Evolutionary conservation across 768 basidiomycete genomes (phyloP).

Genomic region (Podaxis sp.): DNA sequence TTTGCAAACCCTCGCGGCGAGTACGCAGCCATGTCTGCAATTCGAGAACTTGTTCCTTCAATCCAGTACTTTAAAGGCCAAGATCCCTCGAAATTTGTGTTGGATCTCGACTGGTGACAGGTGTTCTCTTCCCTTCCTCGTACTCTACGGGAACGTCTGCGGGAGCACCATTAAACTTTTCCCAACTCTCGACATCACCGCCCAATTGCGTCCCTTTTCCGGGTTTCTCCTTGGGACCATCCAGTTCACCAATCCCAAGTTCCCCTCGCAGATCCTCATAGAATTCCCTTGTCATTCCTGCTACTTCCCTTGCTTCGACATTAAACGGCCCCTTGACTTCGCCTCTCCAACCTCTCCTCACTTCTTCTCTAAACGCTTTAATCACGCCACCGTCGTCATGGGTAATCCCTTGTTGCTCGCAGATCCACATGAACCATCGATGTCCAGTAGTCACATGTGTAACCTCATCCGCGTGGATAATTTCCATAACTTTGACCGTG

Average conservation of each 20-base stretch:
- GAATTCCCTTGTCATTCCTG: slow-evolving; percentile 67
- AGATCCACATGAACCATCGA: slow-evolving; percentile 80
- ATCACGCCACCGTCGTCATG: slow-evolving; percentile 26
- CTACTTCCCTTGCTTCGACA: slow-evolving; percentile 63
- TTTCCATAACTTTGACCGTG: slow-evolving; percentile 63
- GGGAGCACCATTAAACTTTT: neutral
- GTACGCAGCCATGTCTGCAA: neutral
- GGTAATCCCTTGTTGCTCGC: slow-evolving; percentile 30
- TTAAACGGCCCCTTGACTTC: slow-evolving; percentile 83
- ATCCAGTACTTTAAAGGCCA: neutral
- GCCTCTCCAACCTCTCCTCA: slow-evolving; percentile 64
- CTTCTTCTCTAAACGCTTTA: slow-evolving; percentile 63
- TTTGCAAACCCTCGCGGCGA: neutral
- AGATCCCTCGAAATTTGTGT: neutral
- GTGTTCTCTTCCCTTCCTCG: neutral
- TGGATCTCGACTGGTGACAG: neutral
- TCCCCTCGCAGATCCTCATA: slow-evolving; percentile 71
- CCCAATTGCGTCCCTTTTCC: neutral
- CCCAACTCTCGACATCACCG: neutral
- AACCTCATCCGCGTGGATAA: slow-evolving; percentile 79
- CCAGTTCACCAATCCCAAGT: slow-evolving; percentile 28
- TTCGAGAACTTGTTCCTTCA: neutral
- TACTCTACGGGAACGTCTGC: neutral
- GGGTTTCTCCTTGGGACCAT: neutral
- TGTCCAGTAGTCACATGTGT: slow-evolving; percentile 81